Evolutionary conservation across 768 basidiomycete genomes (phyloP), one percentile per base, ranked within the genome.

Genomic region (Pleurotus citrinopileatus): DNA sequence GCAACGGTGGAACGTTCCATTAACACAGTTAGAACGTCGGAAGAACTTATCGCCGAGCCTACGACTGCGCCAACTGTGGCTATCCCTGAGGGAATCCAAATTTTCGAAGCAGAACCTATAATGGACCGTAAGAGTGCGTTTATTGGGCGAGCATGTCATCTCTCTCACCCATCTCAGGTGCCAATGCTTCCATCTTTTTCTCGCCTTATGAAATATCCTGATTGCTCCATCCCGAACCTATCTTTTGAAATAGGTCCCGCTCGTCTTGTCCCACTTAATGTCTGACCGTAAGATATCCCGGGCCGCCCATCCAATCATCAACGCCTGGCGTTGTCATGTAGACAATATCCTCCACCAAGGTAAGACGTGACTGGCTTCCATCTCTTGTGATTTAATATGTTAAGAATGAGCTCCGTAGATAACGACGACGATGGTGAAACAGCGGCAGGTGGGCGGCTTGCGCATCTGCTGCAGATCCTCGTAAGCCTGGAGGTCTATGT

Each of bases 401-500:
- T 44, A 27, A 43, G 54, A 42, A 38, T 3, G 10, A 10, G 7
- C 13, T 38, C 15, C n/a, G 40, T 17, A 93, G 95, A 98, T 63
- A 95, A 97, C 55, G 92, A 95, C 54, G 95, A 98, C 56, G 91
- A 98, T 55, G 92, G 94, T 1, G 96, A 99, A 71, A 85, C 89
- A 0, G 94, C 92, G 1, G 96, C 96, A 17, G 96, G 96, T 3
- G 85, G 89, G 38, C 81, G 96, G 15, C 71, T 98, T 19, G 92
- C 92, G 0, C 95, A 98, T 67, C 77, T 99, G 1, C 71, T 99
- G 3, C 92, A 94, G 58, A 93, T 96, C 42, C 66, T 97, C 43
- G 91, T 91, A 55, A 46, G 82, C n/a, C n/a, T n/a, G n/a, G n/a
- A n/a, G n/a, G n/a, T n/a, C n/a, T n/a, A n/a, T n/a, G n/a, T 28